Evolutionary conservation across 148 eudicot species (phyloP).

Genomic region (Rhododendron williamsianum): DNA sequence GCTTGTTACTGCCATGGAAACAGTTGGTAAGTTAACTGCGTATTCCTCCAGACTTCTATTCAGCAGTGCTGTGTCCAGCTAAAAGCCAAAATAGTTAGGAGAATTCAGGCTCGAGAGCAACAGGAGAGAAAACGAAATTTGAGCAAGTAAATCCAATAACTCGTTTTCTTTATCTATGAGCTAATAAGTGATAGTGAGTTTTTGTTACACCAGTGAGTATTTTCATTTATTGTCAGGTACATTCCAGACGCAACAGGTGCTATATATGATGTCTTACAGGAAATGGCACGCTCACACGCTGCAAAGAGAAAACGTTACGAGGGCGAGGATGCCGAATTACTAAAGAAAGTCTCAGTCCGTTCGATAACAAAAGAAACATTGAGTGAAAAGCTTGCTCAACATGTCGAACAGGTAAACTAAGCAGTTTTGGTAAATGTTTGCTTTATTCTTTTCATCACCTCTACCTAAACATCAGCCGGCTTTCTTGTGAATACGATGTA

Average conservation of each 20-base stretch:
- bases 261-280: slow-evolving; percentile 64
- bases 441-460: background rate
- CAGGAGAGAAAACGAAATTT: slow-evolving; percentile 94
- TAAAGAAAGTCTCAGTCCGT: slow-evolving; percentile 56
- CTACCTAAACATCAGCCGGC: background rate
- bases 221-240: slow-evolving; percentile 46
- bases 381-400: slow-evolving; percentile 82
- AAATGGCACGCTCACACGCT: slow-evolving; percentile 49
- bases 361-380: slow-evolving; percentile 51
- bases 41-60: slow-evolving; percentile 57
- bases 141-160: slow-evolving; percentile 55
- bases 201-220: background rate
- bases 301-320: slow-evolving; percentile 61
- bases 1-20: background rate
- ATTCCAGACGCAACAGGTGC: slow-evolving; percentile 82
- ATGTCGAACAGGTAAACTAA: slow-evolving; percentile 77
- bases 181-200: background rate
- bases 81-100: slow-evolving; percentile 85
- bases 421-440: background rate
- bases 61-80: slow-evolving; percentile 92
- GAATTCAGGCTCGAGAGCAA: slow-evolving; percentile 95
- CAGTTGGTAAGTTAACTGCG: slow-evolving; percentile 2
- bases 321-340: slow-evolving; percentile 67
- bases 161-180: background rate
- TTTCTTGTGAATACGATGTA: background rate